Evolutionary conservation across 2,329 filamentous ascomycete species (phyloP).

Genomic region (Diaporthe longicolla): DNA sequence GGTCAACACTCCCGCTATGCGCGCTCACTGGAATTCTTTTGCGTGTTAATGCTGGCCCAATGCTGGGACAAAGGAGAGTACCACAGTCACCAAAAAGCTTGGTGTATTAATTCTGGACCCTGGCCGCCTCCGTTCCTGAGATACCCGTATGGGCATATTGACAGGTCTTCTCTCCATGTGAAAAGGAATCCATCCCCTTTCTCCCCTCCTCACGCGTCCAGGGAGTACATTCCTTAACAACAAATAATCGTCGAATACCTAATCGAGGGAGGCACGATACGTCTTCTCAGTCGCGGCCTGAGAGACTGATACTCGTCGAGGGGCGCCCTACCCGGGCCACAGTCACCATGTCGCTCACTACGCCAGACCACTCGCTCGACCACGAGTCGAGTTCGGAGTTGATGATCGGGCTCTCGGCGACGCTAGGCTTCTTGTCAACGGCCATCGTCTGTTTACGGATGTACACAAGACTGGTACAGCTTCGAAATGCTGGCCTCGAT

Average conservation of each 20-base stretch:
- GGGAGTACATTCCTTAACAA: neutral
- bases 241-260: neutral
- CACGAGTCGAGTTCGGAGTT: conserved; percentile 28
- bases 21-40: conserved; percentile 20
- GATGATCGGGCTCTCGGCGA: conserved; percentile 35
- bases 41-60: conserved; percentile 9
- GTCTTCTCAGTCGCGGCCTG: conserved; percentile 10
- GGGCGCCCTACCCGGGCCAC: conserved; percentile 7
- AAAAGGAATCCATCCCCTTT: neutral
- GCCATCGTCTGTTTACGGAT: conserved; percentile 32
- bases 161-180: neutral
- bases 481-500: conserved; percentile 33
- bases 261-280: neutral
- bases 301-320: conserved; percentile 23
- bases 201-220: neutral
- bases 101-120: conserved; percentile 31
- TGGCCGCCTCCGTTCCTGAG: conserved; percentile 26
- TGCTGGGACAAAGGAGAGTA: conserved; percentile 1
- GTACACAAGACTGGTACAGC: conserved; percentile 36
- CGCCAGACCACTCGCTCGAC: conserved; percentile 36
- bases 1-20: conserved; percentile 19
- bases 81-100: neutral
- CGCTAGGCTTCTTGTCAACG: conserved; percentile 7
- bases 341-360: conserved; percentile 24
- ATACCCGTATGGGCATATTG: neutral